These are phyloP conservation scores for Phytophthora citrophthora DNA, from an alignment of 352 stramenopile species.

Conservation along the genomic window DNA sequence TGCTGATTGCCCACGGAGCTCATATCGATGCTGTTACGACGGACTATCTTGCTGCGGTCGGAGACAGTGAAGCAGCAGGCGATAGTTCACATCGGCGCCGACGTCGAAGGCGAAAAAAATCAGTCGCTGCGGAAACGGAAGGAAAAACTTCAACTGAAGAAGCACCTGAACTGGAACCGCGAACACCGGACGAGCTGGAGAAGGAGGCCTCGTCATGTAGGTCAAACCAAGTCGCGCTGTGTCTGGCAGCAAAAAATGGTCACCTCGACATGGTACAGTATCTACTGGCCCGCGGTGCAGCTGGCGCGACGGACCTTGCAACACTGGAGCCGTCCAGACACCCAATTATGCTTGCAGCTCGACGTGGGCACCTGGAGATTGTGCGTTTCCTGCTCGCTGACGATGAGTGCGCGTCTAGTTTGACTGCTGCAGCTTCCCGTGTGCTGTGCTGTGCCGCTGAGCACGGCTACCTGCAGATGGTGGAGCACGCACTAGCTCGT, in stretches of 20 bases:
- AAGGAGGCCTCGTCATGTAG: conserved; percentile 27
- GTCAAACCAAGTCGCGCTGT: conserved; percentile 47
- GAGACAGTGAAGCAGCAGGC: conserved; percentile 5
- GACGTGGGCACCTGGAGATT: conserved; percentile 52
- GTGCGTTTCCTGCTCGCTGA: conserved; percentile 50
- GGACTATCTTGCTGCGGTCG: conserved; percentile 48
- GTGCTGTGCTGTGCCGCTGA: conserved; percentile 55
- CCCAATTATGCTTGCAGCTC: conserved; percentile 51
- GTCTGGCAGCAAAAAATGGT: conserved; percentile 56
- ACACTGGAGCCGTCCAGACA: conserved; percentile 38
- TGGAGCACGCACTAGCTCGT: conserved; percentile 51
- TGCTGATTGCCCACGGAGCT: conserved; percentile 57
- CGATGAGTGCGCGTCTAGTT: conserved; percentile 39
- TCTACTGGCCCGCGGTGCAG: conserved; percentile 32
- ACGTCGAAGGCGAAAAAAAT: conserved; percentile 30
- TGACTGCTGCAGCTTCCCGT: conserved; percentile 44
- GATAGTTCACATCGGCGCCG: conserved; percentile 18
- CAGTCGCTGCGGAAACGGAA: conserved; percentile 28
- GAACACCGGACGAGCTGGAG: conserved; percentile 29
- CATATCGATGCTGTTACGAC: conserved; percentile 65
- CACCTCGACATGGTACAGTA: conserved; percentile 64
- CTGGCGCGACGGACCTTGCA: conserved; percentile 28
- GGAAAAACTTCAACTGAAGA: conserved; percentile 13
- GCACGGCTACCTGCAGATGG: conserved; percentile 58
- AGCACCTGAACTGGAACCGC: conserved; percentile 14